Evolutionary conservation across 176 grass and related monocot genomes (phyloP).

Genomic region (Themeda triandra): DNA sequence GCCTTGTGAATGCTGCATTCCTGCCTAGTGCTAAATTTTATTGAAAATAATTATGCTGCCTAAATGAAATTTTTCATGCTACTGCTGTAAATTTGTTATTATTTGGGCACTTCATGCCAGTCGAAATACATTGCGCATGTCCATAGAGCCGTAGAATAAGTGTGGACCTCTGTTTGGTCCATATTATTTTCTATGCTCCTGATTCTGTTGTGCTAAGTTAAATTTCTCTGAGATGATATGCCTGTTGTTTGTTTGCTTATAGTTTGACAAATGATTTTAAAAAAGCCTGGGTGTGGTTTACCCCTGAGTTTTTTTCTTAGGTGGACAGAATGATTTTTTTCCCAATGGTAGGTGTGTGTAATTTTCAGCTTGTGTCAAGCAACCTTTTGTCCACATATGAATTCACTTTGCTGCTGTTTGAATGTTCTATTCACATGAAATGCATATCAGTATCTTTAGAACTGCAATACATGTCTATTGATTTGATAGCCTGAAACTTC

Average conservation of each 20-base stretch:
- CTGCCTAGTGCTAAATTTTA: not conserved
- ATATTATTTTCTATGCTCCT: too few species aligned
- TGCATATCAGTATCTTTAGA: too few species aligned
- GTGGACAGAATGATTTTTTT: not conserved
- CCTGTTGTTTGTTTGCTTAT: not conserved
- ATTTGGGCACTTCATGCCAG: not conserved
- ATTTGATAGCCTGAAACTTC: too few species aligned
- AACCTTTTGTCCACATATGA: not conserved
- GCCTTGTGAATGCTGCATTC: not conserved
- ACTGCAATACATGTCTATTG: too few species aligned
- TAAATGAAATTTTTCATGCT: not conserved
- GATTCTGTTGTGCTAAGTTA: not conserved
- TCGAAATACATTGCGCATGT: not conserved
- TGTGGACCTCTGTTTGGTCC: too few species aligned
- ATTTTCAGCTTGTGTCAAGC: not conserved
- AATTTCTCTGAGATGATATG: not conserved
- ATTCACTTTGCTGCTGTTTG: too few species aligned
- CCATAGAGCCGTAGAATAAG: not conserved
- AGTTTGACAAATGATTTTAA: not conserved
- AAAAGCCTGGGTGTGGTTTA: not conserved
- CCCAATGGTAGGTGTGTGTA: not conserved
- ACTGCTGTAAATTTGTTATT: not conserved
- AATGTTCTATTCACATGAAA: too few species aligned
- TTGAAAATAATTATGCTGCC: not conserved
- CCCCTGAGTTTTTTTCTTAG: not conserved